Conservation (phyloP, 1,139 yeast genomes). For the Lodderomyces beijingensis region DNA sequence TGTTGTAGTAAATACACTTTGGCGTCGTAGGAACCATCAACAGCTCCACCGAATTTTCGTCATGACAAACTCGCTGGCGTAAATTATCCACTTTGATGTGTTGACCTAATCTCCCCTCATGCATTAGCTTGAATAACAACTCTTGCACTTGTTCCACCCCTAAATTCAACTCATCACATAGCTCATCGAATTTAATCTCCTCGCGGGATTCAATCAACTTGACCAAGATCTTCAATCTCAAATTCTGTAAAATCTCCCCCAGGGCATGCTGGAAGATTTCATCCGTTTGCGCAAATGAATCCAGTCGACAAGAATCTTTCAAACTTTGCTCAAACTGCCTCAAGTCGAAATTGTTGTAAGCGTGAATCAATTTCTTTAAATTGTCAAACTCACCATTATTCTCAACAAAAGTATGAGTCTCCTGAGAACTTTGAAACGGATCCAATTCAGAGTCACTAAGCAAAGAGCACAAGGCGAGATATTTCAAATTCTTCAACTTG, state of each 20-base stretch:
- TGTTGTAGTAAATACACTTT: conserved; percentile 23
- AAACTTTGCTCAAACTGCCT: conserved; percentile 16
- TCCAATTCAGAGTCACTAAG: conserved; percentile 62
- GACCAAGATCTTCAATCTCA: conserved; percentile 27
- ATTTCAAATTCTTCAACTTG: conserved; percentile 55
- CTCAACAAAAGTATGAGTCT: conserved; percentile 45
- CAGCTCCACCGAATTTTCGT: conserved; percentile 5
- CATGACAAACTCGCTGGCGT: conserved; percentile 22
- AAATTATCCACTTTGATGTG: conserved; percentile 44
- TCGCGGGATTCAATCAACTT: conserved; percentile 25
- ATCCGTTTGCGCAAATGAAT: conserved; percentile 20
- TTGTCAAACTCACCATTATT: conserved; percentile 28
- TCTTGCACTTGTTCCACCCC: conserved; percentile 31
- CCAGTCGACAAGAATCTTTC: conserved; percentile 16
- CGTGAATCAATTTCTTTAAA: conserved; percentile 26
- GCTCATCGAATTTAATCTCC: conserved; percentile 4
- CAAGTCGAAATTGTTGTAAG: conserved; percentile 20
- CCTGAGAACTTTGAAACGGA: conserved; percentile 61
- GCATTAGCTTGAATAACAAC: conserved; percentile 36
- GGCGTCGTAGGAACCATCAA: conserved; percentile 16
- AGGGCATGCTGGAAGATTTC: conserved; percentile 28
- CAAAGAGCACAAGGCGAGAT: conserved; percentile 60
- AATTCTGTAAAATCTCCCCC: conserved; percentile 25
- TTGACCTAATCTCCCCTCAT: conserved; percentile 41
- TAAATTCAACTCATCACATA: conserved; percentile 12